phyloP scores from a whole-genome alignment of 768 basidiomycete species.

The Russula griseocarnosa region DNA sequence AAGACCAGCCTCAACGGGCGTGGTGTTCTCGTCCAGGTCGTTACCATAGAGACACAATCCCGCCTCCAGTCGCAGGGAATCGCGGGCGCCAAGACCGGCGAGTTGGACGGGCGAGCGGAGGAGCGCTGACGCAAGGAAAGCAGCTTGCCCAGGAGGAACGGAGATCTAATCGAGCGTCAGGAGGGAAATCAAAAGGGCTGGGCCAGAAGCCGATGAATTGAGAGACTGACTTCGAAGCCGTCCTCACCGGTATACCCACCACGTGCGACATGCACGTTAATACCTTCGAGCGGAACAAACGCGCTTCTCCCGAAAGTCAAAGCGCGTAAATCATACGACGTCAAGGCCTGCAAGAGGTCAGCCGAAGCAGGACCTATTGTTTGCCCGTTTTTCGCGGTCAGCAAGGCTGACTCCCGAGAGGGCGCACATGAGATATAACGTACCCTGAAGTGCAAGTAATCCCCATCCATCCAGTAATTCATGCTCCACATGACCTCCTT shows the following conservation, averaged over 20 bases:
- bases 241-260: slow-evolving; percentile 99
- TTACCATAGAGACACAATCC: slow-evolving; percentile 97
- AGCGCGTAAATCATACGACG: slow-evolving; percentile 64
- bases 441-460: slow-evolving; percentile 86
- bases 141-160: slow-evolving; percentile 73
- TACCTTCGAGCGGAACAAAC: slow-evolving; percentile 71
- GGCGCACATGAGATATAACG: slow-evolving; percentile 21
- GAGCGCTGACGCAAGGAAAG: slow-evolving; percentile 62
- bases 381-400: not conserved
- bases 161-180: slow-evolving; percentile 58
- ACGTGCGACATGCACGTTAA: slow-evolving; percentile 82
- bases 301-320: slow-evolving; percentile 85
- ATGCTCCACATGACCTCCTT: slow-evolving; percentile 64
- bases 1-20: slow-evolving; percentile 87
- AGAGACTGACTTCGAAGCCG: slow-evolving; percentile 81
- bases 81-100: slow-evolving; percentile 87
- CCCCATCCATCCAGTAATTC: slow-evolving; percentile 83
- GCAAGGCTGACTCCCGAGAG: not conserved
- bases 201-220: not conserved
- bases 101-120: slow-evolving; percentile 68
- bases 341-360: slow-evolving; percentile 70
- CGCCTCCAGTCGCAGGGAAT: slow-evolving; percentile 91
- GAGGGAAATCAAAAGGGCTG: not conserved
- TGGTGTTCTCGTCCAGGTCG: slow-evolving; percentile 83
- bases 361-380: slow-evolving; percentile 73